Conservation (phyloP, 768 basidiomycete species). For the Podaxis sp. region DNA sequence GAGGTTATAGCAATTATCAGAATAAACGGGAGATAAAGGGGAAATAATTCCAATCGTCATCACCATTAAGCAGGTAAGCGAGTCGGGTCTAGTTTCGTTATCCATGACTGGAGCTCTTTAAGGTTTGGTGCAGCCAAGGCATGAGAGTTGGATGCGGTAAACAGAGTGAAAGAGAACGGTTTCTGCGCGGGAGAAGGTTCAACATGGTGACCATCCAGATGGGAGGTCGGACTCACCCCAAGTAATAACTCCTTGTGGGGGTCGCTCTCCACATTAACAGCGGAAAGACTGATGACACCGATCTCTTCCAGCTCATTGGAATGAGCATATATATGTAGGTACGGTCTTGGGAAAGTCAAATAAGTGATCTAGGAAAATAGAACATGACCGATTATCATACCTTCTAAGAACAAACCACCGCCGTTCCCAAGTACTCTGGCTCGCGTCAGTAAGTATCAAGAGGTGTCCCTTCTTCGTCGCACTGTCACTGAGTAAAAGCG, state of each 20-base stretch:
- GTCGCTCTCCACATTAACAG: slow-evolving; percentile 84
- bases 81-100: slow-evolving; percentile 80
- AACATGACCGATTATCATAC: slow-evolving; percentile 35
- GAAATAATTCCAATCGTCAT: slow-evolving; percentile 4
- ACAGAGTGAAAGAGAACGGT: slow-evolving; percentile 84
- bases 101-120: slow-evolving; percentile 88
- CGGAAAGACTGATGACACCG: slow-evolving; percentile 77
- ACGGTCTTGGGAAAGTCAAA: slow-evolving; percentile 60
- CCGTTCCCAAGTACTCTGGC: slow-evolving; percentile 76
- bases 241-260: slow-evolving; percentile 85
- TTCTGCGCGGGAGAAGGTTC: slow-evolving; percentile 45
- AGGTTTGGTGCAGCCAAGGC: slow-evolving; percentile 78
- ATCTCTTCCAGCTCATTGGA: slow-evolving; percentile 84
- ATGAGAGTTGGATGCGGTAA: slow-evolving; percentile 90
- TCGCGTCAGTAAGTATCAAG: slow-evolving; percentile 77
- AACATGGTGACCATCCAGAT: slow-evolving; percentile 2
- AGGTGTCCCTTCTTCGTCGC: slow-evolving; percentile 85
- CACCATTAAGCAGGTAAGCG: slow-evolving; percentile 40
- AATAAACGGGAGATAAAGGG: not conserved
- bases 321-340: slow-evolving; percentile 83
- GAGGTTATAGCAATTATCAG: not conserved
- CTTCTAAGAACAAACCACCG: slow-evolving; percentile 86
- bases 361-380: slow-evolving; percentile 6
- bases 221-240: slow-evolving; percentile 55
- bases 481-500: slow-evolving; percentile 52